Evolutionary conservation across 2,329 filamentous ascomycete genomes (phyloP).

Genomic region (Huntiella abstrusa): DNA sequence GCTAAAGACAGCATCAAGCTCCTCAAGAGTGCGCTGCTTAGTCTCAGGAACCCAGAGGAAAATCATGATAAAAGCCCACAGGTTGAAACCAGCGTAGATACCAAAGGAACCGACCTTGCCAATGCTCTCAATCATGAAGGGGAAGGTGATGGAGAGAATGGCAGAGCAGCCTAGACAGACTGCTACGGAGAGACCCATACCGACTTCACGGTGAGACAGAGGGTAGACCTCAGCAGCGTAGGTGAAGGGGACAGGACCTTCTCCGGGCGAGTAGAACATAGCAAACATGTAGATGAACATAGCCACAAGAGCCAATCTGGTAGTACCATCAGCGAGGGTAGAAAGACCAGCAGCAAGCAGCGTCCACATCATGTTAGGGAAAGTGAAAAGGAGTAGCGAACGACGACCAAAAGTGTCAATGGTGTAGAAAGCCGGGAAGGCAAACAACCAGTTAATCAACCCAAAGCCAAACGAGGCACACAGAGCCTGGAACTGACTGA

Average conservation of each 20-base stretch:
- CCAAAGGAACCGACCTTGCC: slow-evolving; percentile 21
- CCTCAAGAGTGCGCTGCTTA: slow-evolving; percentile 33
- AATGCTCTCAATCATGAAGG: slow-evolving; percentile 22
- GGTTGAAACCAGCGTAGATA: slow-evolving; percentile 36
- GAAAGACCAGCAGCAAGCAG: slow-evolving; percentile 26
- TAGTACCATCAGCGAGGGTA: slow-evolving; percentile 21
- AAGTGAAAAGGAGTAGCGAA: slow-evolving; percentile 42
- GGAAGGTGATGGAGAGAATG: slow-evolving; percentile 32
- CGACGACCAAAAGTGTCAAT: slow-evolving; percentile 49
- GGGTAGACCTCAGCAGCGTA: slow-evolving; percentile 47
- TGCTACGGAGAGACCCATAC: slow-evolving; percentile 44
- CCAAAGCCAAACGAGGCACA: slow-evolving; percentile 27
- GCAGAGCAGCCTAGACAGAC: slow-evolving; percentile 37
- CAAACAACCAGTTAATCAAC: slow-evolving; percentile 43
- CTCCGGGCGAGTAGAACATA: slow-evolving; percentile 46
- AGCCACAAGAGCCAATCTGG: slow-evolving; percentile 34
- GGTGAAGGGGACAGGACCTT: slow-evolving; percentile 40
- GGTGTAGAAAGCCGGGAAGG: slow-evolving; percentile 46
- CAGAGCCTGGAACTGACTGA: slow-evolving; percentile 21
- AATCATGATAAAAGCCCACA: slow-evolving; percentile 35
- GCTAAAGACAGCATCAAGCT: slow-evolving; percentile 30
- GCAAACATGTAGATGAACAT: slow-evolving; percentile 47
- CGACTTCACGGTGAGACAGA: slow-evolving; percentile 42
- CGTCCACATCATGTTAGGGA: slow-evolving; percentile 46
- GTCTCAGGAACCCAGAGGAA: slow-evolving; percentile 40